Evolutionary conservation across 2,329 filamentous ascomycete species (phyloP).

Genomic region (Colletotrichum liaoningense): DNA sequence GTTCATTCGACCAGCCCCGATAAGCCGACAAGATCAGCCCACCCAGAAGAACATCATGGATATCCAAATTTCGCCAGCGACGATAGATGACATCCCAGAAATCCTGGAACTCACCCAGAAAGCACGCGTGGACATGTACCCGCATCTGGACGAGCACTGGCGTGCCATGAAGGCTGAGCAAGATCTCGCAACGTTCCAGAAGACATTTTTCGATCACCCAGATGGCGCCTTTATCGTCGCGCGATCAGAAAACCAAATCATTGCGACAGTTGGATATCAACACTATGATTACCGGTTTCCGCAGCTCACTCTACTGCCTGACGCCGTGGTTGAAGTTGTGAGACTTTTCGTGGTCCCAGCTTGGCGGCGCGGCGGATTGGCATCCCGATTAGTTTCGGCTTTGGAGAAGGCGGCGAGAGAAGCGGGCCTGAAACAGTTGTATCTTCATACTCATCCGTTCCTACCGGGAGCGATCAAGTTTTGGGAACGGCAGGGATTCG

Average conservation of each 20-base stretch:
- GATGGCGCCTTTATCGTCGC: conserved; percentile 40
- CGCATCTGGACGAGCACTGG: conserved; percentile 38
- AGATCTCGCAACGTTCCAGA: conserved; percentile 39
- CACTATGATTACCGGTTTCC: conserved; percentile 42
- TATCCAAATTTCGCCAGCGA: conserved; percentile 35
- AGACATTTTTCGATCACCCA: conserved; percentile 39
- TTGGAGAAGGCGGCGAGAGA: conserved; percentile 35
- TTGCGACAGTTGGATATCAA: conserved; percentile 42
- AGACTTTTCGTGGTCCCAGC: conserved; percentile 42
- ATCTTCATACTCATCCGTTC: conserved; percentile 45
- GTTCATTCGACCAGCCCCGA: not conserved
- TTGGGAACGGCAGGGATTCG: conserved; percentile 42
- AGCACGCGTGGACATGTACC: conserved; percentile 44
- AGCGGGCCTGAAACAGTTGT: conserved; percentile 38
- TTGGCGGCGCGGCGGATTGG: conserved; percentile 42
- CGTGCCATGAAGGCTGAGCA: conserved; percentile 32
- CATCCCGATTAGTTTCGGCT: conserved; percentile 38
- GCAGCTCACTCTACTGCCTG: conserved; percentile 34
- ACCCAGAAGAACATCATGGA: not conserved
- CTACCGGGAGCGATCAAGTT: conserved; percentile 41
- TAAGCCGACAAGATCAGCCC: not conserved
- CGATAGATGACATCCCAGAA: conserved; percentile 37
- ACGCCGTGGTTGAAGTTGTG: conserved; percentile 41
- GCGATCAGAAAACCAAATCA: conserved; percentile 23
- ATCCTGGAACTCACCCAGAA: conserved; percentile 40